Evolutionary conservation across 305 asterid species (phyloP), one percentile per base, ranked within the genome.

Genomic region (Fraxinus paxiana): DNA sequence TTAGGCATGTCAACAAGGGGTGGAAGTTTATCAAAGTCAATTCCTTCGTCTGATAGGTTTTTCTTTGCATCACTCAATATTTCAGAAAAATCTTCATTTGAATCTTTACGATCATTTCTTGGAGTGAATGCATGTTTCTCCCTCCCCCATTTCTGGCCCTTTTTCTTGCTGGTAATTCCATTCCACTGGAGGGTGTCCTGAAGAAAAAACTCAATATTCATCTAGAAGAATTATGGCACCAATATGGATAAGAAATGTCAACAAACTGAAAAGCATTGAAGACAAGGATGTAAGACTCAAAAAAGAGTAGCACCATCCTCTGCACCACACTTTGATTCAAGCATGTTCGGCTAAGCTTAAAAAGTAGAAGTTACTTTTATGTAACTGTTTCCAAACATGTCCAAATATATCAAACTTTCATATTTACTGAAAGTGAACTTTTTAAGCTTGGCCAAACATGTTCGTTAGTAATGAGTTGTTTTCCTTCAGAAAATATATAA

Each of bases 71-170:
- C 69, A 75, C 80, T 71, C 43, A 76, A 56, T 77, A 75, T 77
- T 77, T 87, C 89, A 81, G 90, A 77, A 56, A 78, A 76, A 75
- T 81, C 91, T 74, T 82, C 82, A 79, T 82, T 76, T 48, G 82
- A 77, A 77, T 54, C 89, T 77, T 88, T 84, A 83, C 61, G 46
- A 74, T 88, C 89, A 77, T 83, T 88, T 83, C 88, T 86, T 73
- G 89, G 85, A 83, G 88, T 79, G 83, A 71, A 81, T 72, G 87
- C 81, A 84, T 76, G 80, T 77, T 83, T 88, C 80, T 94, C 97
- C 80, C 77, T 88, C 78, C 99, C 99, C 99, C 99, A 93, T 86
- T 91, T 91, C 83, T 94, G 99, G 70, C 99, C 99, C 86, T 89
- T 92, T 86, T 87, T 96, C 93, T 96, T 96, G 97, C 94, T 93